A percentile compares a stretch with the other conserved stretches of the same genome.
These are phyloP conservation scores for Haematococcus sp. DNA, from an alignment of 139 green algal species.

Conservation along the genomic window DNA sequence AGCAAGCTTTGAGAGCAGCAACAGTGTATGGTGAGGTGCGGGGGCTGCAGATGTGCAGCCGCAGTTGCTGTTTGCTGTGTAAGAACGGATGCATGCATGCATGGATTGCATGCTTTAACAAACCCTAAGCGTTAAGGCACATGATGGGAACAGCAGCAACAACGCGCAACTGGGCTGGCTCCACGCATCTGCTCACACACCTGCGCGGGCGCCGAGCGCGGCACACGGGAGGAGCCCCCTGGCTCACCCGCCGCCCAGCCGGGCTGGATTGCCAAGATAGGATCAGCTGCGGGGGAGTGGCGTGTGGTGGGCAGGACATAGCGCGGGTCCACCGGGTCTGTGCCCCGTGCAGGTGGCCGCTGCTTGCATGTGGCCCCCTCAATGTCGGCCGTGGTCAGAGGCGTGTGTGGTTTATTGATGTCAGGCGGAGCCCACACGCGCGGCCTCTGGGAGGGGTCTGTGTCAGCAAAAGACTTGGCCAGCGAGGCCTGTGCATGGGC, in stretches of 20 bases:
- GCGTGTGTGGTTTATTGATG: neutral
- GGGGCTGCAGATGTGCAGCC: neutral
- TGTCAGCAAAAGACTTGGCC: slow-evolving; percentile 5
- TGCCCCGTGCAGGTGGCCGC: slow-evolving; percentile 8
- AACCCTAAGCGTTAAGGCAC: no score
- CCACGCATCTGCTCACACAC: no score
- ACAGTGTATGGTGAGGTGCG: no score
- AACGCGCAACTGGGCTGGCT: no score
- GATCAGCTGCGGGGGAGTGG: neutral
- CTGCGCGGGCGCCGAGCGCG: no score
- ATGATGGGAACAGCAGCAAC: no score
- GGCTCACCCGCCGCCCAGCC: no score
- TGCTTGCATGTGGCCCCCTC: neutral
- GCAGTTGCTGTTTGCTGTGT: no score
- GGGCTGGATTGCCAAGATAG: neutral
- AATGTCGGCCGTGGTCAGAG: neutral
- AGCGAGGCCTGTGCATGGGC: slow-evolving; percentile 17
- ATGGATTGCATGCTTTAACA: no score
- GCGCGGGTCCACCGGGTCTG: slow-evolving; percentile 21
- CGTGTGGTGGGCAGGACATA: slow-evolving; percentile 19
- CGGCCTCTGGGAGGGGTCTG: neutral
- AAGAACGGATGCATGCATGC: no score
- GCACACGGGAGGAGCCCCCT: no score
- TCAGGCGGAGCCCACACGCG: neutral
- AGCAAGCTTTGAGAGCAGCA: no score